Evolutionary conservation across 2,329 filamentous ascomycete genomes (phyloP).

Genomic region (Penicillium rolfsii): DNA sequence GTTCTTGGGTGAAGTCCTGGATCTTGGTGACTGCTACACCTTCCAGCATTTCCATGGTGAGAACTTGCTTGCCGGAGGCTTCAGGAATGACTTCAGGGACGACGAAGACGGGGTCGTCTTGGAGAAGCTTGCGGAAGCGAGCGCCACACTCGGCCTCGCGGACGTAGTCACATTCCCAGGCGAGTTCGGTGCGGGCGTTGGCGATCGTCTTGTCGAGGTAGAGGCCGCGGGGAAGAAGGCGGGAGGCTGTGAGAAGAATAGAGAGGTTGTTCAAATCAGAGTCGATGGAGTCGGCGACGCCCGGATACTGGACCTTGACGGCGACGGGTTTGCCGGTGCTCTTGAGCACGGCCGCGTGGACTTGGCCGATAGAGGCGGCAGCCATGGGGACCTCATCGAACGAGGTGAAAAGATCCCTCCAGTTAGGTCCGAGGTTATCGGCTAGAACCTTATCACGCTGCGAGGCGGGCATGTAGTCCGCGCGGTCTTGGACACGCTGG

Average conservation of each 20-base stretch:
- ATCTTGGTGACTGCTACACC: conserved; percentile 85
- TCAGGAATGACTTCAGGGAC: conserved; percentile 78
- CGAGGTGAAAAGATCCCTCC: conserved; percentile 78
- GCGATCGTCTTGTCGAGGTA: conserved; percentile 97
- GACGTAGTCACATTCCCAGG: conserved; percentile 95
- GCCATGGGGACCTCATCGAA: conserved; percentile 94
- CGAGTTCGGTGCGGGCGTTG: conserved; percentile 87
- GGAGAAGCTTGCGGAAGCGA: conserved; percentile 76
- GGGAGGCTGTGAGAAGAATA: conserved; percentile 85
- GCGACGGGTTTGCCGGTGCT: conserved; percentile 77
- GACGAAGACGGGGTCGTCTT: conserved; percentile 74
- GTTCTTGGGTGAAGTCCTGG: conserved; percentile 72
- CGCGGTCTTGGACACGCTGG: conserved; percentile 91
- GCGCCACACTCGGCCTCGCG: conserved; percentile 81
- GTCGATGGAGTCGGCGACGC: conserved; percentile 93
- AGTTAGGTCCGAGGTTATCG: conserved; percentile 77
- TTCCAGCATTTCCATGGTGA: conserved; percentile 91
- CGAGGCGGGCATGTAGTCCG: conserved; percentile 96
- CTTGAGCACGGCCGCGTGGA: conserved; percentile 81
- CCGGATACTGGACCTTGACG: conserved; percentile 97
- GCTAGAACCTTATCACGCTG: conserved; percentile 84
- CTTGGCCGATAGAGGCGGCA: conserved; percentile 94
- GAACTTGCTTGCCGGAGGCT: conserved; percentile 80
- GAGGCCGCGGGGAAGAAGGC: conserved; percentile 84
- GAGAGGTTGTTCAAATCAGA: conserved; percentile 94